Evolutionary conservation across 345 rosid species (phyloP), one percentile per base, ranked within the genome.

Genomic region (Eucalyptus microcorys): DNA sequence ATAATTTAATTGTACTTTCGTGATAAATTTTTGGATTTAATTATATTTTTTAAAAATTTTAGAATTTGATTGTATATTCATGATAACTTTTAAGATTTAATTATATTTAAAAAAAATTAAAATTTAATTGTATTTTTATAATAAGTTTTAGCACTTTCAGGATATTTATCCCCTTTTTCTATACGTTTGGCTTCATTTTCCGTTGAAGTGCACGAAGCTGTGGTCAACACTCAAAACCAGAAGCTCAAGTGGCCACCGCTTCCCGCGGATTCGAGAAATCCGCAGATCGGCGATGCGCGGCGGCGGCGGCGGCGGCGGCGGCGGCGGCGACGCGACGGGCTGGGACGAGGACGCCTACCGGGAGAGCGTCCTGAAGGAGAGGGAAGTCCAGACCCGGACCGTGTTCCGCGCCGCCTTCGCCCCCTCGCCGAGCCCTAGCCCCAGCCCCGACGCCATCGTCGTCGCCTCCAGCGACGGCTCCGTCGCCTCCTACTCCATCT

Each of bases 391-490:
- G 86, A 92, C 94, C 66, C 96, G 95, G 32, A 96, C 96, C 87
- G 97, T 96, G 2, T 97, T 96, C 89, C 91, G 98, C 89, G 94
- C 99, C 80, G 93, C 92, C 21, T 98, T 99, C 98, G 93, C 95
- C 80, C 98, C 99, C 85, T 93, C 98, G 48, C 86, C 45, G 43
- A 92, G 88, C 90, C 93, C 95, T 76, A 92, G 87, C 87, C 97
- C 97, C 3, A 92, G 87, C 87, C 97, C 97, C 3, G 95, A 95
- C 86, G 86, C 90, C 86, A 87, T 98, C 89, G 94, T 97, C 76
- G 94, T 91, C 85, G 97, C 97, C 81, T 91, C 96, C 88, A 98
- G 99, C 76, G 97, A 98, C 86, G 99, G 99, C 87, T 94, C 94
- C 24, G 49, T 98, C 89, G 93, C 96, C 85, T 94, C 96, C 11